Conservation (phyloP, 495 filamentous ascomycete species). For the Monascus purpureus region DNA sequence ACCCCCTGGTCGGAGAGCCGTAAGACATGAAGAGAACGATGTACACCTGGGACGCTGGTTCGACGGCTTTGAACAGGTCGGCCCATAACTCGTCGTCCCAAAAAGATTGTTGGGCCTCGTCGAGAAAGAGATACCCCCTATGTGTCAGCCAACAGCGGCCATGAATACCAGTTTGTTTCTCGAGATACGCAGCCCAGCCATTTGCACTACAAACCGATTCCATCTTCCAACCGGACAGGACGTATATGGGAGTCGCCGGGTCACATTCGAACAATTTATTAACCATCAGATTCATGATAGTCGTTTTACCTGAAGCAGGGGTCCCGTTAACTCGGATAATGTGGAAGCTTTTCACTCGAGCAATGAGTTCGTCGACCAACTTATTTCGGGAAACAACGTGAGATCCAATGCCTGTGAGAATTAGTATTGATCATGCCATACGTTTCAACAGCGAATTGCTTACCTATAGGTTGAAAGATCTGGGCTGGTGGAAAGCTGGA, state of each 20-base stretch:
- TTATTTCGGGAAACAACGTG: not conserved
- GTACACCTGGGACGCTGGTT: not conserved
- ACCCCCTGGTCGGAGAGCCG: conserved; percentile 5
- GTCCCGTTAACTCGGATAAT: conserved; percentile 7
- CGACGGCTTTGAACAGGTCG: conserved; percentile 7
- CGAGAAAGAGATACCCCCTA: conserved; percentile 5
- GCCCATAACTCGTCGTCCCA: conserved; percentile 5
- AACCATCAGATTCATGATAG: conserved; percentile 4
- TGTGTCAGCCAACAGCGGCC: conserved; percentile 4
- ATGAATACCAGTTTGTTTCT: conserved; percentile 4
- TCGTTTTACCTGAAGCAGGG: conserved; percentile 7
- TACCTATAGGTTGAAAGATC: conserved; percentile 2
- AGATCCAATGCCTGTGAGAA: conserved; percentile 1
- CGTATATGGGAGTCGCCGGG: conserved; percentile 3
- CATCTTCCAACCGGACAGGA: conserved; percentile 2
- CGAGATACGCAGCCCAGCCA: conserved; percentile 3
- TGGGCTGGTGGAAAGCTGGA: not conserved
- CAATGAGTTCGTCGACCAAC: conserved; percentile 4
- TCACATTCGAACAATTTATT: conserved; percentile 5
- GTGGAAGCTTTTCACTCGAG: conserved; percentile 2
- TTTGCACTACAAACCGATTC: conserved; percentile 1
- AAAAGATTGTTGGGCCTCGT: conserved; percentile 7
- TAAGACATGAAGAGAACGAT: conserved; percentile 10
- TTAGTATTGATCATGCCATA: conserved; percentile 2
- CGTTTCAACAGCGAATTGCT: conserved; percentile 1